Evolutionary conservation across 2,329 filamentous ascomycete species (phyloP).

Genomic region (Knoxdaviesia proteae): DNA sequence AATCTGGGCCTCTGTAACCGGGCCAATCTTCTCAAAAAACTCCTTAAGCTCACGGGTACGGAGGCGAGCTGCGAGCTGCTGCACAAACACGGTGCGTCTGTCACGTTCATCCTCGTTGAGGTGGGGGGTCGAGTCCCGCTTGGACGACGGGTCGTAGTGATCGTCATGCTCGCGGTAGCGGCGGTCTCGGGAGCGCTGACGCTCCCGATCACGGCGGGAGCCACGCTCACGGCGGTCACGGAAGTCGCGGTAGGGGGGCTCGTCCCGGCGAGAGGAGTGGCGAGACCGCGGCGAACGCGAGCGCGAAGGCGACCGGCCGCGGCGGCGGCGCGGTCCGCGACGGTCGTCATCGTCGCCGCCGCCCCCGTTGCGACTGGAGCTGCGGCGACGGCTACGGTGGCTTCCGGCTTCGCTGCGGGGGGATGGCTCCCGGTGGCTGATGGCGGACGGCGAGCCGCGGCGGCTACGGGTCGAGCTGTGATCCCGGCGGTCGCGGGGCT

Average conservation of each 20-base stretch:
- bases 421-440: constrained; percentile 38
- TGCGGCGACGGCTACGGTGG: constrained; percentile 64
- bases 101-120: constrained; percentile 91
- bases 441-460: constrained; percentile 23
- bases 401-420: constrained; percentile 59
- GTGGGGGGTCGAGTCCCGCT: constrained; percentile 40
- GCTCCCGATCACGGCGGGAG: constrained; percentile 17
- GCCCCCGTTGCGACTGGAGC: constrained; percentile 36
- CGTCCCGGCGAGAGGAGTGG: constrained; percentile 33
- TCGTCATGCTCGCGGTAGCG: constrained; percentile 26
- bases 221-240: constrained; percentile 27
- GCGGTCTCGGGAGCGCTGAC: constrained; percentile 26
- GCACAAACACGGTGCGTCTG: constrained; percentile 90
- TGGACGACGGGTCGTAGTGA: constrained; percentile 20
- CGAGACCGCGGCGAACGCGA: constrained; percentile 49
- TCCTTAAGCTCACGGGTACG: constrained; percentile 80
- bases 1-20: constrained; percentile 93
- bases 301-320: constrained; percentile 41
- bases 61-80: constrained; percentile 87
- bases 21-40: constrained; percentile 89
- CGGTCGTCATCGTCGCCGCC: constrained; percentile 38
- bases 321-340: constrained; percentile 41
- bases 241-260: constrained; percentile 11
- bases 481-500: constrained; percentile 30
- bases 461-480: constrained; percentile 27